These are phyloP conservation scores for Vaccinium macrocarpon DNA, from an alignment of 148 eudicot genomes.

Conservation along the genomic window DNA sequence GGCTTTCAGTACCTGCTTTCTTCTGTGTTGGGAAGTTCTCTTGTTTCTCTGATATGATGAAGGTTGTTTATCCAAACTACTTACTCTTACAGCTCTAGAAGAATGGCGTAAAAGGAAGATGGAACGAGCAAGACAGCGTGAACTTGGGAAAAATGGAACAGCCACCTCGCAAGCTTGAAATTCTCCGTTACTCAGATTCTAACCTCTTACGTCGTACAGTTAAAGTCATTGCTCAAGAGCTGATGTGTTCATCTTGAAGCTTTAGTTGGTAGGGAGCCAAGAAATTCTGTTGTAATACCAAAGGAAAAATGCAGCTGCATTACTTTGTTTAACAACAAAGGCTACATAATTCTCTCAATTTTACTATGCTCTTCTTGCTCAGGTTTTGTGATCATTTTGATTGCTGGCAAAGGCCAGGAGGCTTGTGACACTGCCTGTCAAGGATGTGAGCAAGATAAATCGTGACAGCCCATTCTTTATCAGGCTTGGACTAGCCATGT, in stretches of 20 bases:
- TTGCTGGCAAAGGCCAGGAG: neutral
- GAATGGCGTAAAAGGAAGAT: conserved; percentile 95
- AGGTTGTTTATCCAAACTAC: neutral
- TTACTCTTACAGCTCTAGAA: conserved; percentile 54
- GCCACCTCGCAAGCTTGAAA: conserved; percentile 23
- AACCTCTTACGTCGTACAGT: neutral
- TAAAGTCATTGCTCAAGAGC: neutral
- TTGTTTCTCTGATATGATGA: neutral
- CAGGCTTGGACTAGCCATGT: too few relatives aligned
- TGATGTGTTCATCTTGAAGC: neutral
- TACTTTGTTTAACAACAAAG: neutral
- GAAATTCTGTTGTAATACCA: neutral
- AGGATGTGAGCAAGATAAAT: too few relatives aligned
- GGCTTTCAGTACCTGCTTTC: neutral
- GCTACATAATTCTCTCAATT: neutral
- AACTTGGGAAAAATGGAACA: conserved; percentile 55
- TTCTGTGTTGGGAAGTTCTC: neutral
- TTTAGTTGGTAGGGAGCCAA: neutral
- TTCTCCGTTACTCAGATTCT: neutral
- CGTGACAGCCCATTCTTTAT: too few relatives aligned
- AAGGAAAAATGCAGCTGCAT: neutral
- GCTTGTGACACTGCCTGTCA: neutral
- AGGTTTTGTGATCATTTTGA: neutral
- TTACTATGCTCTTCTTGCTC: neutral
- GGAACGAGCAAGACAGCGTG: conserved; percentile 86